Base-by-base conservation (phyloP, 805 yeast genomes). In the Torulaspora franciscae region DNA sequence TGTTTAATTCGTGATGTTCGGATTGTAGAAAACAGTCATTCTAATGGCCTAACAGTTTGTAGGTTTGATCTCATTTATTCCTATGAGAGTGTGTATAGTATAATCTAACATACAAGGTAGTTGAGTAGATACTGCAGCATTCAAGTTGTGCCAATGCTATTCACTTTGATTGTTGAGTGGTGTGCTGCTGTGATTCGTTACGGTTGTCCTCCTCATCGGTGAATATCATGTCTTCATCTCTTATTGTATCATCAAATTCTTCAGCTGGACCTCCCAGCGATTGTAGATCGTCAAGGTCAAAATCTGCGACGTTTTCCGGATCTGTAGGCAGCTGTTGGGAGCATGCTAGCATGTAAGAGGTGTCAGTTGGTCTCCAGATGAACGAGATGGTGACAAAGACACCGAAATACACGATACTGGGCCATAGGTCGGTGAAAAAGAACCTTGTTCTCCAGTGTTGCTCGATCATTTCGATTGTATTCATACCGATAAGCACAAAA, bases 321-420 rank as follows among this genome's bases (percentile, higher is more conserved):
- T 83, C 93, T 7, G 85, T 84, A 52, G 96, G 93, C 36, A 93
- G 72, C 68, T 93, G 98, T 42, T 88, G 87, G 2, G 96, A 86
- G 50, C 90, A 90, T 9, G 97, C 98, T 60, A 93, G 77, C 79
- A 95, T 83, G 59, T 90, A 85, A 46, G 96, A 89, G 32, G 95
- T 88, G 55, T 85, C 93, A 0, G 97, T 91, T 43, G 99, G 99
- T 66, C 99, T 83, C 99, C 99, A 93, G 51, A 93, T 77, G 71
- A 89, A 79, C 4, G 96, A 86, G 51, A 93, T 74, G 7, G 89
- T 78, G 57, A 83, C 76, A 64, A 93, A 90, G 30, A 90, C 90
- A 38, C 82, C 67, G 60, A 85, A 87, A 68, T 88, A 93, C 10
- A 89, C 83, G 39, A 88, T 75, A 39, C 95, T 82, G 32, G 96